Evolutionary conservation across 192 early-diverging fungal genomes (phyloP).

Genomic region (Podila minutissima): DNA sequence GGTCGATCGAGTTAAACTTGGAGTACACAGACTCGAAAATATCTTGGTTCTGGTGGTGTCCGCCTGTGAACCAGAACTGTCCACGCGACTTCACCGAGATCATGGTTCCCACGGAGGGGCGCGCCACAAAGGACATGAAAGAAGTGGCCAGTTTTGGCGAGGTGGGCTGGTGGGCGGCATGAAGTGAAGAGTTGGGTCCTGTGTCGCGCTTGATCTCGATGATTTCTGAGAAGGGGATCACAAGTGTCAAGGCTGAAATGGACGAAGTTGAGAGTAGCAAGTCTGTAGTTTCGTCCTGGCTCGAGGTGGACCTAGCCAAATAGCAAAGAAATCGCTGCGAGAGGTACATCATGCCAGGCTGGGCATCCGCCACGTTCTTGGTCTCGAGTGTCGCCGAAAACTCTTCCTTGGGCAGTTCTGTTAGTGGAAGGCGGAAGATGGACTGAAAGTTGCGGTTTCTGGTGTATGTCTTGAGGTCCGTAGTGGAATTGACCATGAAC

Average conservation of each 20-base stretch:
- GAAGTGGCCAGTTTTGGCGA: not conserved
- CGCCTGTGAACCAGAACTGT: conserved; percentile 23
- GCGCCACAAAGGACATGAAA: conserved; percentile 26
- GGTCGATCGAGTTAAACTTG: not conserved
- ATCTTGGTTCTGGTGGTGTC: conserved; percentile 18
- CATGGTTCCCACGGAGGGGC: conserved; percentile 11
- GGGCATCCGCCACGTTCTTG: conserved; percentile 13
- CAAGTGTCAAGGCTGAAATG: conserved; percentile 11
- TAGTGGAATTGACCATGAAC: conserved; percentile 12
- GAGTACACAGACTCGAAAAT: conserved; percentile 22
- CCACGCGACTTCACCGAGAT: conserved; percentile 18
- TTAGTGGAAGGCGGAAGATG: conserved; percentile 19
- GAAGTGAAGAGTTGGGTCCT: conserved; percentile 12
- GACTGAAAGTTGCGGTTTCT: conserved; percentile 8
- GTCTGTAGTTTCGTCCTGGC: not conserved
- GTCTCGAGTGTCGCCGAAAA: conserved; percentile 24
- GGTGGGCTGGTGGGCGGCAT: not conserved
- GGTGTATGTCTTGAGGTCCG: conserved; percentile 20
- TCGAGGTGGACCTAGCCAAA: conserved; percentile 5
- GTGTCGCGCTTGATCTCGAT: conserved; percentile 29
- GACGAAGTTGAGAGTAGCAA: not conserved
- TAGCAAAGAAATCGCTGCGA: conserved; percentile 43
- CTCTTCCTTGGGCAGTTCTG: conserved; percentile 14
- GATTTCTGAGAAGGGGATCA: conserved; percentile 35
- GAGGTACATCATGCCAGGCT: conserved; percentile 14